These are phyloP conservation scores for Beauveria asiatica DNA, from an alignment of 2,329 filamentous ascomycete genomes.

Conservation along the genomic window DNA sequence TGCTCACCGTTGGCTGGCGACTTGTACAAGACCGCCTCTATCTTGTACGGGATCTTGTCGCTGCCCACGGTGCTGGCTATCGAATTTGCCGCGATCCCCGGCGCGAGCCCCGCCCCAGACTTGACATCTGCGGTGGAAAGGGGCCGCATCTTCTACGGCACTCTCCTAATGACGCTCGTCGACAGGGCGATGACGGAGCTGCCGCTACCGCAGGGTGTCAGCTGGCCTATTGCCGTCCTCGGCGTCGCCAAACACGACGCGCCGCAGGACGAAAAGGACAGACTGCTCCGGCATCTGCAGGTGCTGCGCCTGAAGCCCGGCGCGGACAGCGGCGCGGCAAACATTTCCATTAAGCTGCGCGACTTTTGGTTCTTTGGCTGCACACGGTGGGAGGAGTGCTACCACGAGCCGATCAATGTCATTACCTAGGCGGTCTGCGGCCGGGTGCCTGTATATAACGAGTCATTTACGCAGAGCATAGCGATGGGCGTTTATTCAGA, in stretches of 20 bases:
- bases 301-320: neutral
- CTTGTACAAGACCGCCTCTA: neutral
- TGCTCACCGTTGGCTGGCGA: slow-evolving; percentile 1
- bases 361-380: slow-evolving; percentile 7
- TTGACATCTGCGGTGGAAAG: neutral
- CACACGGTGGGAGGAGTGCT: slow-evolving; percentile 6
- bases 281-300: neutral
- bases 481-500: neutral
- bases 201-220: neutral
- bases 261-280: neutral
- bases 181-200: neutral
- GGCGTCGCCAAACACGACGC: slow-evolving; percentile 5
- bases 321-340: slow-evolving; percentile 6
- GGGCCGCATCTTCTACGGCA: neutral
- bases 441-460: neutral
- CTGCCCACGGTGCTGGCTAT: neutral
- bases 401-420: slow-evolving; percentile 4
- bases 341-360: neutral
- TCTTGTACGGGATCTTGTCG: neutral
- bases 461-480: neutral
- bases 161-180: neutral
- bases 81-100: neutral
- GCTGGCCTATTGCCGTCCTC: slow-evolving; percentile 3
- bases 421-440: neutral
- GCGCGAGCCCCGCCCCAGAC: neutral